phyloP scores from a whole-genome alignment of 495 filamentous ascomycete species.

The Penicillium cataractarum region DNA sequence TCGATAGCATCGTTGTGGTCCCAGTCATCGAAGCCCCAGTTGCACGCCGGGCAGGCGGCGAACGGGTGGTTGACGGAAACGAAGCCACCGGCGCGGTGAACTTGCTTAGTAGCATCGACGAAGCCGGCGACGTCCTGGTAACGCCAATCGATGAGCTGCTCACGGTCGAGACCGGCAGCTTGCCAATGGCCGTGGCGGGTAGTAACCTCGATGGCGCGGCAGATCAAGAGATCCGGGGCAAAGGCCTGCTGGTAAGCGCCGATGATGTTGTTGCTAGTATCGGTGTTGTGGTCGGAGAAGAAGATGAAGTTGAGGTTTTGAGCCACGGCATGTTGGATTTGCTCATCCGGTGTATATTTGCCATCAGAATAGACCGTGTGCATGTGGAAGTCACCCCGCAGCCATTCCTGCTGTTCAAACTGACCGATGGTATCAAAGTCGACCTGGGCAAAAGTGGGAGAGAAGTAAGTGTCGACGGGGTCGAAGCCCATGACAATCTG shows the following conservation, averaged over 20 bases:
- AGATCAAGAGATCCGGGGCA: conserved; percentile 5
- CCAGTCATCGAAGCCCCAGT: conserved; percentile 10
- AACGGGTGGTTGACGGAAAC: conserved; percentile 11
- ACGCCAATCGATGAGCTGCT: conserved; percentile 10
- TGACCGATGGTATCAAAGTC: conserved; percentile 1
- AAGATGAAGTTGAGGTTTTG: conserved; percentile 6
- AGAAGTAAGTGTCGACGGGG: not conserved
- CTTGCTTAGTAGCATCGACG: conserved; percentile 4
- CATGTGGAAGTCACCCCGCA: conserved; percentile 10
- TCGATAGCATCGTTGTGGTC: conserved; percentile 9
- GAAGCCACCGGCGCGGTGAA: conserved; percentile 5
- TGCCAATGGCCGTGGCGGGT: conserved; percentile 9
- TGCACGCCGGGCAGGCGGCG: conserved; percentile 7
- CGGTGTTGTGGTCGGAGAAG: conserved; percentile 12
- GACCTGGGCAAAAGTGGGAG: not conserved
- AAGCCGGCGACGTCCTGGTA: conserved; percentile 8
- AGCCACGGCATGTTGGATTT: not conserved
- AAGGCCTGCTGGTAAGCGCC: conserved; percentile 4
- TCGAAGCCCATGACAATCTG: conserved; percentile 5
- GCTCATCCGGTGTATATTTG: not conserved
- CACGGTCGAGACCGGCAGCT: conserved; percentile 5
- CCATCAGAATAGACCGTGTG: conserved; percentile 11
- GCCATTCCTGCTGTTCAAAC: conserved; percentile 4
- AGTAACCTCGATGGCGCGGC: conserved; percentile 9
- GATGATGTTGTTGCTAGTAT: conserved; percentile 6